Evolutionary conservation across 2,329 filamentous ascomycete species (phyloP).

Genomic region (Trichothecium roseum): DNA sequence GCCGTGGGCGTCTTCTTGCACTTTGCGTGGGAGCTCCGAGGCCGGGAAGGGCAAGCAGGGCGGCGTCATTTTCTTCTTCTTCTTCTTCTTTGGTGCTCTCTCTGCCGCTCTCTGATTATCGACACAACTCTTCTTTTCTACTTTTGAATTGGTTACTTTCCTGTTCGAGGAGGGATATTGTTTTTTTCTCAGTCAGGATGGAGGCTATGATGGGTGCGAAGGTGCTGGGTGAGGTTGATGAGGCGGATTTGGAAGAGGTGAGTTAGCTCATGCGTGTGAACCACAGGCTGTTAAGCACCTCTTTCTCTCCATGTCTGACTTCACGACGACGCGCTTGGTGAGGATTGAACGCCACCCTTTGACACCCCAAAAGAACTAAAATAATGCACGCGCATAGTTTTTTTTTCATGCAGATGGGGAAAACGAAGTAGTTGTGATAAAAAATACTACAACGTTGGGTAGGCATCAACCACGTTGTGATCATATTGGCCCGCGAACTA

Average conservation of each 20-base stretch:
- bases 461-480: no score
- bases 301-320: no score
- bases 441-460: no score
- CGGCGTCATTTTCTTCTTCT: constrained; percentile 38
- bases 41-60: constrained; percentile 45
- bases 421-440: no score
- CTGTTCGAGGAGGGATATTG: no score
- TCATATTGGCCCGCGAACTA: no score
- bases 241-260: constrained; percentile 50
- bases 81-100: no score
- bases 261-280: constrained; percentile 17
- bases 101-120: background rate
- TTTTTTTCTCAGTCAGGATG: constrained; percentile 9
- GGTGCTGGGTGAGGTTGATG: constrained; percentile 44
- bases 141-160: no score
- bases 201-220: constrained; percentile 34
- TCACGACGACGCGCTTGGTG: background rate
- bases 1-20: constrained; percentile 37
- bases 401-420: no score
- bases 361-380: no score
- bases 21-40: constrained; percentile 34
- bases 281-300: no score
- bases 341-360: background rate
- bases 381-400: no score
- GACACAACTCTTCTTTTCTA: background rate